Conservation (phyloP, 257 asterid species). For the Avicennia marina region DNA sequence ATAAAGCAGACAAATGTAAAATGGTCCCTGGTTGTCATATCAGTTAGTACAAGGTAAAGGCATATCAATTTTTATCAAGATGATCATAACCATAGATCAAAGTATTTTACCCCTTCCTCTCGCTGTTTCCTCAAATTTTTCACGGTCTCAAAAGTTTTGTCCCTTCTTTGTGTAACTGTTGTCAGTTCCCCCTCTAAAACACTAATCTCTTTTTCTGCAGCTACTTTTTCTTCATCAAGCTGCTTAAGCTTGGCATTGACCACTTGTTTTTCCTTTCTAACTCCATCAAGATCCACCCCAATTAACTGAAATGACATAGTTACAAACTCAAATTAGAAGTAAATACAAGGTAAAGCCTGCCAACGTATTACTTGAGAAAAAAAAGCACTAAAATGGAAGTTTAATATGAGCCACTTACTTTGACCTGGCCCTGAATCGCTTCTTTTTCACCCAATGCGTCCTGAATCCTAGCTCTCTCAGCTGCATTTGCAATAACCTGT, state of each 20-base stretch:
- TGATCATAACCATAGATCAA: not conserved
- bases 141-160: constrained; percentile 44
- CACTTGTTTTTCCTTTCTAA: constrained; percentile 56
- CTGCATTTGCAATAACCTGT: constrained; percentile 61
- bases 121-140: constrained; percentile 58
- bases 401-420: constrained; percentile 38
- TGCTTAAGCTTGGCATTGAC: constrained; percentile 53
- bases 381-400: not conserved
- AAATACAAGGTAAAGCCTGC: not conserved
- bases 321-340: not conserved
- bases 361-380: not conserved
- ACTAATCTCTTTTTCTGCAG: constrained; percentile 40
- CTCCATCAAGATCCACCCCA: constrained; percentile 70
- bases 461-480: constrained; percentile 64
- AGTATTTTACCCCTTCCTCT: constrained; percentile 59
- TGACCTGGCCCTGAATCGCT: constrained; percentile 73
- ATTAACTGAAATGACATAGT: constrained; percentile 41
- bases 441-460: constrained; percentile 74
- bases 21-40: not conserved
- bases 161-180: constrained; percentile 46
- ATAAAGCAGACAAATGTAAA: not conserved
- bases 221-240: constrained; percentile 55
- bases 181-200: constrained; percentile 55
- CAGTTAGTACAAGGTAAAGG: not conserved
- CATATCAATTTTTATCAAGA: not conserved